These are phyloP conservation scores for Solanum etuberosum DNA, from an alignment of 257 asterid species.

Conservation along the genomic window DNA sequence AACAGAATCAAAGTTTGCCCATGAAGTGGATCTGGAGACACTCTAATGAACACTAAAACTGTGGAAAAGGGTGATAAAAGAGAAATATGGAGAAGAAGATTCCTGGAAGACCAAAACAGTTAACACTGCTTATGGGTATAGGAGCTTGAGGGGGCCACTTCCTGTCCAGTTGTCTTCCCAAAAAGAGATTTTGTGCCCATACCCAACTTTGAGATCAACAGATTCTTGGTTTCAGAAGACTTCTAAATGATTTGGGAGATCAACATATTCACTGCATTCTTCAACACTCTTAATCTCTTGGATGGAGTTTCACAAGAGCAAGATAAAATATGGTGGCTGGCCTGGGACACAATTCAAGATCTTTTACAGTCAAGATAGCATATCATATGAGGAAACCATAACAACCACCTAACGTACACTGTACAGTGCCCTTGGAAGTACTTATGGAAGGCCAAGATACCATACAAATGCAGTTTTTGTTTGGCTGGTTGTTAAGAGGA, in stretches of 20 bases:
- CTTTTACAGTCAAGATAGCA: background rate
- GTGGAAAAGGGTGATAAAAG: background rate
- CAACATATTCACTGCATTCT: background rate
- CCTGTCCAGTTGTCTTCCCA: too few relatives aligned
- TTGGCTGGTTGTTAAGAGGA: background rate
- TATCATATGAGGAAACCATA: background rate
- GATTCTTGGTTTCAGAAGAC: background rate
- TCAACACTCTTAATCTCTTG: background rate
- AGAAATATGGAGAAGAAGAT: background rate
- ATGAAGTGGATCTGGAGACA: background rate
- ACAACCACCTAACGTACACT: background rate
- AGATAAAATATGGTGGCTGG: background rate
- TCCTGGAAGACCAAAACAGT: background rate
- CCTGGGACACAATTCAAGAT: background rate
- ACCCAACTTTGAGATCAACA: too few relatives aligned
- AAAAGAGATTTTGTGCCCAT: background rate
- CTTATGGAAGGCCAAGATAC: background rate
- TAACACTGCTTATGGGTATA: background rate
- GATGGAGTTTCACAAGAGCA: background rate
- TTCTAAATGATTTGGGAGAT: background rate
- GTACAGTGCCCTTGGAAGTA: background rate
- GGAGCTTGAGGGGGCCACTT: too few relatives aligned
- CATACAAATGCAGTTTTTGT: background rate
- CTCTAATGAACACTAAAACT: background rate
- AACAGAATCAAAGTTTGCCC: background rate